A percentile compares a stretch with the other conserved stretches of the same genome.
phyloP scores from a whole-genome alignment of 2,329 filamentous ascomycete species.

The Penicillium capsulatum region DNA sequence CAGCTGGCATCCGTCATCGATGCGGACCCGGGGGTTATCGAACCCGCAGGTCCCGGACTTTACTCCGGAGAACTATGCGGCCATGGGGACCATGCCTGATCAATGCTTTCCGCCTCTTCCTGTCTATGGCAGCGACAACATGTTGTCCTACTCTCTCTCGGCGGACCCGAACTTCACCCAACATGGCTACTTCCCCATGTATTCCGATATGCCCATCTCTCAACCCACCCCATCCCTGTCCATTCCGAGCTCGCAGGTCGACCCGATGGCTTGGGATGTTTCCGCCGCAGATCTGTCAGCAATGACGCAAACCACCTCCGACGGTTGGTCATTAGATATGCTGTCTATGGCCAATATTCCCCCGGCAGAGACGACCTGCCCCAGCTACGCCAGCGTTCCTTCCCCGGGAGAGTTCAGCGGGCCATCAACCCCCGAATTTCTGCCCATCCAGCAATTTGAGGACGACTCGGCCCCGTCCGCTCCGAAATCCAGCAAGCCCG shows the following conservation, averaged over 20 bases:
- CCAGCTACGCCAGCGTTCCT: conserved; percentile 34
- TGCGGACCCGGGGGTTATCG: conserved; percentile 31
- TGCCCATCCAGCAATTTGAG: conserved; percentile 35
- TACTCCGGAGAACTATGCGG: conserved; percentile 17
- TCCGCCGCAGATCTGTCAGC: conserved; percentile 15
- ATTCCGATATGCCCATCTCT: conserved; percentile 18
- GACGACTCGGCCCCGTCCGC: conserved; percentile 25
- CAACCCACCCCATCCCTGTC: conserved; percentile 20
- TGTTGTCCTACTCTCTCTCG: conserved; percentile 23
- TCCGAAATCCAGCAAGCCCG: conserved; percentile 52
- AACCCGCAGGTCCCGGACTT: conserved; percentile 20
- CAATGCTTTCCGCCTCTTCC: conserved; percentile 18
- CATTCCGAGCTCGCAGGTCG: conserved; percentile 25
- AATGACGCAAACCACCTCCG: conserved; percentile 25
- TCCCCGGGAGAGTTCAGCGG: conserved; percentile 34
- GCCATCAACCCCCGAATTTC: conserved; percentile 38
- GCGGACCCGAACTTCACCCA: conserved; percentile 20
- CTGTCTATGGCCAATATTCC: conserved; percentile 33
- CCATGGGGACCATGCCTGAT: conserved; percentile 16
- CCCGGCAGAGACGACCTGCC: conserved; percentile 27
- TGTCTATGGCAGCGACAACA: conserved; percentile 16
- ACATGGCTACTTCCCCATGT: conserved; percentile 20
- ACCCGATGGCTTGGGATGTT: conserved; percentile 27
- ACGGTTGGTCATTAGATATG: conserved; percentile 33
- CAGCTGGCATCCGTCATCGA: conserved; percentile 70